A percentile compares a stretch with the other conserved stretches of the same genome.
Conservation (phyloP, 306 rosid species). For the Pterocarpus santalinus region DNA sequence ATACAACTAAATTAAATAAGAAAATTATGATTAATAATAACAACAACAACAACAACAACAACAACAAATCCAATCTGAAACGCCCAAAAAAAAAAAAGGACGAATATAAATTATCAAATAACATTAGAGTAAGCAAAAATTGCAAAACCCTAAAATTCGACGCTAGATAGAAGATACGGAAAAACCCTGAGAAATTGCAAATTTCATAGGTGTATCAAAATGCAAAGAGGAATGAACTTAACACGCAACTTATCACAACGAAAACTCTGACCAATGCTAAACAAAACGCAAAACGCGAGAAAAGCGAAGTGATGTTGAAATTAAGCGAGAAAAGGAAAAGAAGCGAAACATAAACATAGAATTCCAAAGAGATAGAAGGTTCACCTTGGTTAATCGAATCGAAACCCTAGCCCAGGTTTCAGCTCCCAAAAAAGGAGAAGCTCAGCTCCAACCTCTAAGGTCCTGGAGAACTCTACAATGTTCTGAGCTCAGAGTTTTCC, state of each 20-base stretch:
- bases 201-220: slow-evolving; percentile 15
- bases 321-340: background rate
- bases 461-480: slow-evolving; percentile 33
- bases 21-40: background rate
- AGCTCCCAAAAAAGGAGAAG: slow-evolving; percentile 33
- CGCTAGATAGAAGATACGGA: background rate
- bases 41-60: background rate
- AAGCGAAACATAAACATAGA: slow-evolving; percentile 18
- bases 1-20: slow-evolving; percentile 1
- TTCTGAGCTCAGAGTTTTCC: slow-evolving; percentile 7
- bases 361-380: background rate
- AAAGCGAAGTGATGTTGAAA: background rate
- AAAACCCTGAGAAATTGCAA: slow-evolving; percentile 36
- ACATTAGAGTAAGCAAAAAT: slow-evolving; percentile 25
- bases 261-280: slow-evolving; percentile 30
- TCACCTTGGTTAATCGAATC: slow-evolving; percentile 55
- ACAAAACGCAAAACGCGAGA: slow-evolving; percentile 41
- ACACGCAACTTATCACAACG: slow-evolving; percentile 37
- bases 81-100: background rate
- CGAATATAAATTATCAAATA: background rate
- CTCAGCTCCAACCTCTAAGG: slow-evolving; percentile 9
- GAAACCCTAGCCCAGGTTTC: slow-evolving; percentile 69
- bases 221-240: slow-evolving; percentile 19
- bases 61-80: slow-evolving; percentile 22
- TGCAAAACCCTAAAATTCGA: slow-evolving; percentile 65